These are phyloP conservation scores for Geotrichum phurueaensis DNA, from an alignment of 1,139 yeast genomes.

Conservation along the genomic window DNA sequence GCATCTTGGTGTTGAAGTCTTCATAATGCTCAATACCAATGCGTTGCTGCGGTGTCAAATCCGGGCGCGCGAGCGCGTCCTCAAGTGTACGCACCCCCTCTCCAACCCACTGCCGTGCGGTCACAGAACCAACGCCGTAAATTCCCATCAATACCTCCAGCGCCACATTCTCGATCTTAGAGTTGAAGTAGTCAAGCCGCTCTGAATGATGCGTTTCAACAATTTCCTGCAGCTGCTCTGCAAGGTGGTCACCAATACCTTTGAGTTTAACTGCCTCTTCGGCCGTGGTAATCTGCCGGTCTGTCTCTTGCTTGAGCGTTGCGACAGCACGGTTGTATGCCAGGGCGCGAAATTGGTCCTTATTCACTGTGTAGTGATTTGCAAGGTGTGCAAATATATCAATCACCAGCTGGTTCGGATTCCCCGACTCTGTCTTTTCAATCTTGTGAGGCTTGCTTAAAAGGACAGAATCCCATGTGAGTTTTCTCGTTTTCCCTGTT, in stretches of 20 bases:
- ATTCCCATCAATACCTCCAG: conserved; percentile 40
- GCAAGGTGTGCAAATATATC: conserved; percentile 13
- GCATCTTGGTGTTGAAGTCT: conserved; percentile 47
- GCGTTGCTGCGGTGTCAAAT: conserved; percentile 39
- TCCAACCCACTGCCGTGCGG: conserved; percentile 43
- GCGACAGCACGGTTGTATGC: conserved; percentile 48
- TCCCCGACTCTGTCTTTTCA: not conserved
- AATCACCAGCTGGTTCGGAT: conserved; percentile 32
- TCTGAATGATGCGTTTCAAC: conserved; percentile 39
- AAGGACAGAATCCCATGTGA: not conserved
- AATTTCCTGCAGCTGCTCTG: conserved; percentile 47
- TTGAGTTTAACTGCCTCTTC: conserved; percentile 41
- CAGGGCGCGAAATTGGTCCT: conserved; percentile 39
- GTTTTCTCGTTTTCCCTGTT: not conserved
- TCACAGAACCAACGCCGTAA: conserved; percentile 49
- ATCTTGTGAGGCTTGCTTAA: not conserved
- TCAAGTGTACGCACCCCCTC: conserved; percentile 41
- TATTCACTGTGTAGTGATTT: conserved; percentile 31
- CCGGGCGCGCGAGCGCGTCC: conserved; percentile 37
- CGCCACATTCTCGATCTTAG: conserved; percentile 28
- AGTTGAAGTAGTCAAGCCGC: conserved; percentile 34
- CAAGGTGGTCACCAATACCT: conserved; percentile 45
- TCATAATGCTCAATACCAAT: conserved; percentile 47
- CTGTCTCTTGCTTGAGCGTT: conserved; percentile 32
- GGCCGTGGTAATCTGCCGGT: conserved; percentile 35